Evolutionary conservation across 768 basidiomycete genomes (phyloP), one percentile per base, ranked within the genome.

Genomic region (Tulasnella sp.): DNA sequence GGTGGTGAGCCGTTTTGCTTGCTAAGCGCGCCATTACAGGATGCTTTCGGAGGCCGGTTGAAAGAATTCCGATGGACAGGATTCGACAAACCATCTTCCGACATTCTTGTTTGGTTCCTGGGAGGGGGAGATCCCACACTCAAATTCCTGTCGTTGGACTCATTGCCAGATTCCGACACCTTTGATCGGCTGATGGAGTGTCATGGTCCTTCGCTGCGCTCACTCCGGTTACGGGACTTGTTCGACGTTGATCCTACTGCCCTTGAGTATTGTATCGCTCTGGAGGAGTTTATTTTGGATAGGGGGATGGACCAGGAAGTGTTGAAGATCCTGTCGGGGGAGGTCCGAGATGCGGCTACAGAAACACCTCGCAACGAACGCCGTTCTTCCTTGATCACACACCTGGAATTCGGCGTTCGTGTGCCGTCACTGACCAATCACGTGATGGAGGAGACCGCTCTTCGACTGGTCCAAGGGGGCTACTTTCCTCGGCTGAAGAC

Each of bases 251-350:
- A 48, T 1, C 27, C 46, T 2, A n/a, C 29, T 2, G 29, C 46
- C 12, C 25, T 48, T 5, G 46, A 25, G 7, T 32, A 48, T 14
- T 48, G 46, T 17, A 48, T 32, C 3, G n/a, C 17, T 7, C 34
- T 48, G 46, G 46, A 48, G 12, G 46, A 48, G 34, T 48, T 48
- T 19, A 48, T 25, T 29, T 48, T 48, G 46, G 46, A 48, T 32
- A 25, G 46, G 17, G 46, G 46, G 11, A 48, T 48, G 46, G 46
- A 48, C 46, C 27, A 48, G 12, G 27, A 25, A 14, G 46, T 48
- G 5, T 17, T 48, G 8, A 29, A 25, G 15, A 17, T 48, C 46
- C 46, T 48, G 8, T 25, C 46, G 19, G n/a, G n/a, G n/a, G n/a
- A n/a, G n/a, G n/a, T n/a, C n/a, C 46, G 25, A n/a, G 12, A 48